Conservation (phyloP, 257 asterid genomes). For the Nicotiana tabacum region DNA sequence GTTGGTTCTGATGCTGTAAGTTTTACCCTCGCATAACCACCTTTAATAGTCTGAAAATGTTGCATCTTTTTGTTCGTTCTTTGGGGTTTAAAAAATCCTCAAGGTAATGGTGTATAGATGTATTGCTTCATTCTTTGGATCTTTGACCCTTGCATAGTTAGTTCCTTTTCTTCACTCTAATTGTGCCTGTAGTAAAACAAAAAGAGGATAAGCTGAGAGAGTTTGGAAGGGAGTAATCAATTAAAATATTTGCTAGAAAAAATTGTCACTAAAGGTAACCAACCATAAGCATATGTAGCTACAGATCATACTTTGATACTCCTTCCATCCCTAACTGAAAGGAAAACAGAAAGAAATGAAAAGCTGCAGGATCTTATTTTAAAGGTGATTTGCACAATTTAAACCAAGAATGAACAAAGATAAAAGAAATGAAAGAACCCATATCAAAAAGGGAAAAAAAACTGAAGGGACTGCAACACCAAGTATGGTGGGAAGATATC, state of each 20-base stretch:
- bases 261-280: not conserved
- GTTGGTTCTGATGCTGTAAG: conserved; percentile 88
- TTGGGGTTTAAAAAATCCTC: not conserved
- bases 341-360: not conserved
- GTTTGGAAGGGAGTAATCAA: not conserved
- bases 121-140: not conserved
- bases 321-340: not conserved
- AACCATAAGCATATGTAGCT: not conserved
- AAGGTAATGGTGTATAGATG: not conserved
- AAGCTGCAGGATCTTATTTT: not conserved
- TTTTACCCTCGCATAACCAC: conserved; percentile 4
- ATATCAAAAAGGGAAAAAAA: not conserved
- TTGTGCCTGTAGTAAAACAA: not conserved
- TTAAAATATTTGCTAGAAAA: not conserved
- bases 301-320: not conserved
- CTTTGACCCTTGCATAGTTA: not conserved
- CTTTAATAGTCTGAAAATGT: not conserved
- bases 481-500: not conserved
- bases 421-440: not conserved
- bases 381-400: not conserved
- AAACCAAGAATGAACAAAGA: not conserved
- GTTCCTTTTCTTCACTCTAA: not conserved
- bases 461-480: not conserved
- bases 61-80: not conserved
- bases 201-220: not conserved